These are phyloP conservation scores for Trichoderma koningiopsis DNA, from an alignment of 2,329 filamentous ascomycete genomes.

Conservation along the genomic window DNA sequence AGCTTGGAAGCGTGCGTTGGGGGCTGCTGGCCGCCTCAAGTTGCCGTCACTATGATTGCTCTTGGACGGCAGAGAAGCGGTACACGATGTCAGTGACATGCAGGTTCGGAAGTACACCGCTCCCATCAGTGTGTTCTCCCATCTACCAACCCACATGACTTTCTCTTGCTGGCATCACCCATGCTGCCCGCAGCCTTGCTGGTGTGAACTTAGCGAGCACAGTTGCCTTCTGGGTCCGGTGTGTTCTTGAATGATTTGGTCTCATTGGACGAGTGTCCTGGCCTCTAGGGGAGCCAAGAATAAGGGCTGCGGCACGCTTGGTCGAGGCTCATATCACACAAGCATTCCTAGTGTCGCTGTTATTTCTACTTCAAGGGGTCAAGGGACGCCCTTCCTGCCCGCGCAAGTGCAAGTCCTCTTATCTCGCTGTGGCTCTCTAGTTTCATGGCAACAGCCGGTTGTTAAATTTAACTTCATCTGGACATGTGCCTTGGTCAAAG, in stretches of 20 bases:
- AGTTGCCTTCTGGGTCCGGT: neutral
- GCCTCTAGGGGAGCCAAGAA: neutral
- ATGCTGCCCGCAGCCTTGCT: slow-evolving; percentile 5
- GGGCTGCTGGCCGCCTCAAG: neutral
- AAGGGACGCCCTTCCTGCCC: slow-evolving; percentile 9
- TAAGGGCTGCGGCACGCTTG: slow-evolving; percentile 7
- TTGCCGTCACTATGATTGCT: neutral
- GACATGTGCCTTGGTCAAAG: slow-evolving; percentile 5
- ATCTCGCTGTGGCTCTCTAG: neutral
- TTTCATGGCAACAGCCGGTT: neutral
- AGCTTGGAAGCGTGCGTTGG: neutral
- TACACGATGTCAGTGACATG: slow-evolving; percentile 5
- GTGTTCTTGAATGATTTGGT: neutral
- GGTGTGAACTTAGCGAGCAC: neutral
- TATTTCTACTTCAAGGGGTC: slow-evolving; percentile 17
- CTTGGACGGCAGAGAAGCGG: neutral
- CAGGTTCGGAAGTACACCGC: slow-evolving; percentile 11
- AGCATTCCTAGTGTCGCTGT: slow-evolving; percentile 23
- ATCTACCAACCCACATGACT: neutral
- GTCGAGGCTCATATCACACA: slow-evolving; percentile 21
- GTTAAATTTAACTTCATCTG: neutral
- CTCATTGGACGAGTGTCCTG: slow-evolving; percentile 16
- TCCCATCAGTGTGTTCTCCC: neutral
- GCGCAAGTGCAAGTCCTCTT: neutral
- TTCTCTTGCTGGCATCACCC: neutral